Conservation (phyloP, 768 basidiomycete genomes). For the Serendipita vermifera region DNA sequence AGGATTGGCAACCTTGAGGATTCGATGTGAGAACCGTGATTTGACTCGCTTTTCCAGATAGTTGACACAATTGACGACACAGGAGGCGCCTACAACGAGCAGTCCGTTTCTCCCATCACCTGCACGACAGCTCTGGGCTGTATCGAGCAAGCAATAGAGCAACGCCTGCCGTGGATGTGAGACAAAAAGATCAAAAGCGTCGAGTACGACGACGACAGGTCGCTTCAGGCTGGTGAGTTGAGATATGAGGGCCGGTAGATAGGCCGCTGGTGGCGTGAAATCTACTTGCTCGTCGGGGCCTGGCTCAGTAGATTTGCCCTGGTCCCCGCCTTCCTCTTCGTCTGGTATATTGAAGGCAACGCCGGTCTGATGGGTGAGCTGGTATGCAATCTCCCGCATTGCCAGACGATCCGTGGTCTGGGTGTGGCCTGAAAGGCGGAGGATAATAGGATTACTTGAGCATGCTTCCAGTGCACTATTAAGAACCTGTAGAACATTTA, state of each 20-base stretch:
- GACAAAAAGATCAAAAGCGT: conserved; percentile 89
- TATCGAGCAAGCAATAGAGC: conserved; percentile 90
- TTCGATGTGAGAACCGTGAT: conserved; percentile 89
- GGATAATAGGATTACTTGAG: conserved; percentile 44
- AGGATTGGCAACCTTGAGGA: conserved; percentile 62
- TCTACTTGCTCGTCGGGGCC: conserved; percentile 23
- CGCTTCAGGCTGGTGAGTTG: conserved; percentile 64
- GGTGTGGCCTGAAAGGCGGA: conserved; percentile 74
- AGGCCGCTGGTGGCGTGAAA: conserved; percentile 49
- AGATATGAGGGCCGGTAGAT: conserved; percentile 61
- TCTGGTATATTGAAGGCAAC: conserved; percentile 31
- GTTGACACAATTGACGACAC: conserved; percentile 76
- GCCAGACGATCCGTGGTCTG: conserved; percentile 81
- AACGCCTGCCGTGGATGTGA: conserved; percentile 84
- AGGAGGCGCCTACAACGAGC: conserved; percentile 76
- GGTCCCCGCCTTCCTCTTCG: conserved; percentile 25
- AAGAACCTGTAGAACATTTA: conserved; percentile 35
- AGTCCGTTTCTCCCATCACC: conserved; percentile 50
- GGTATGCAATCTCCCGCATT: conserved; percentile 82
- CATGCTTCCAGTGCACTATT: conserved; percentile 41
- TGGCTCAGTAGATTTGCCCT: conserved; percentile 22
- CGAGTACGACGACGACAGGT: conserved; percentile 73
- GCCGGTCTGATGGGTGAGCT: conserved; percentile 69
- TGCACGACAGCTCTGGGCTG: conserved; percentile 71
- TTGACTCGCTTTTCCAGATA: conserved; percentile 93